Percentiles rank a stretch among this genome's conserved stretches.
Conservation (phyloP, 305 asterid species). For the Fraxinus angustifolia region DNA sequence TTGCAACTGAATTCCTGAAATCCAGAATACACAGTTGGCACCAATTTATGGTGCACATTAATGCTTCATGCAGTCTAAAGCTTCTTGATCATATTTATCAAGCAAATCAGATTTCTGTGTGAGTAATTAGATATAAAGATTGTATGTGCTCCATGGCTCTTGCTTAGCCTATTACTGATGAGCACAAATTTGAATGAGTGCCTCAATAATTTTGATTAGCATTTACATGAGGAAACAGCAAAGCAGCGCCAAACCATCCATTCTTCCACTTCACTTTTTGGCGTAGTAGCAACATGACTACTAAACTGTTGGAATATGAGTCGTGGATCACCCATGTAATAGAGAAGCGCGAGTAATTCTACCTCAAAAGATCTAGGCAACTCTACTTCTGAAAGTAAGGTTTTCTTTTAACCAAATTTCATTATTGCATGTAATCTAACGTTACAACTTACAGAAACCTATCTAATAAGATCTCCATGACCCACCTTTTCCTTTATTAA, state of each 20-base stretch:
- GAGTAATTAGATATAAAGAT: not conserved
- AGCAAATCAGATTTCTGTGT: not conserved
- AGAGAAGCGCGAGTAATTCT: not conserved
- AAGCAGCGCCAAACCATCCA: not conserved
- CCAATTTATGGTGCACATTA: not conserved
- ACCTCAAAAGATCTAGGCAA: not conserved
- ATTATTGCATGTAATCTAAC: not conserved
- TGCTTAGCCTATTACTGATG: not conserved
- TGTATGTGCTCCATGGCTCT: not conserved
- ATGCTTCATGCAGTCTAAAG: not conserved
- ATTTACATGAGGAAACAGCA: not conserved
- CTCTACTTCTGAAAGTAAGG: not conserved
- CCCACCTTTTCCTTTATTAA: constrained; percentile 77
- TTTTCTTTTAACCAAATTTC: not conserved
- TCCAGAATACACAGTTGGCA: not conserved
- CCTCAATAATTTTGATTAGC: not conserved
- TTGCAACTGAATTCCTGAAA: not conserved
- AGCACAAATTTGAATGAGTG: not conserved
- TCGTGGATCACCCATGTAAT: too few relatives aligned
- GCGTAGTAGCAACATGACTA: too few relatives aligned
- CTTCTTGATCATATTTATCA: not conserved
- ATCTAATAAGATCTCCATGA: not conserved
- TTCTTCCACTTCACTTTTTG: not conserved
- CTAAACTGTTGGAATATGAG: too few relatives aligned
- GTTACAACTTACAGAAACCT: not conserved